Evolutionary conservation across 2,329 filamentous ascomycete genomes (phyloP).

Genomic region (Escovopsis sp.): DNA sequence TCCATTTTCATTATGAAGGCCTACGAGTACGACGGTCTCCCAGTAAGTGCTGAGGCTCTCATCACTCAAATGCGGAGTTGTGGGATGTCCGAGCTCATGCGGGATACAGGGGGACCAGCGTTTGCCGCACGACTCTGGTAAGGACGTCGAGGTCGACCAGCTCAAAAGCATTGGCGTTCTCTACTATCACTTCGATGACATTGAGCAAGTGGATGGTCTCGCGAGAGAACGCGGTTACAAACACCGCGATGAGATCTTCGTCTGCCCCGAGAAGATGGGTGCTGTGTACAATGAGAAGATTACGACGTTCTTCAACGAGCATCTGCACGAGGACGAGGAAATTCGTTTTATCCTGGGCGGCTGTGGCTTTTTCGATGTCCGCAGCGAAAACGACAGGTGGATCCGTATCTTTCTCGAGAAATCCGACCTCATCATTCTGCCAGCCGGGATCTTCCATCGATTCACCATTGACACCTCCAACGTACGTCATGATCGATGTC

Average conservation of each 20-base stretch:
- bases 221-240: slow-evolving; percentile 68
- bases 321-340: slow-evolving; percentile 96
- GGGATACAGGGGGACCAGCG: slow-evolving; percentile 72
- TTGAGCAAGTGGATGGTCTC: slow-evolving; percentile 56
- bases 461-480: slow-evolving; percentile 91
- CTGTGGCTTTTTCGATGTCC: slow-evolving; percentile 83
- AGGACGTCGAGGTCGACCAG: slow-evolving; percentile 45
- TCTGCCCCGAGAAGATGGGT: slow-evolving; percentile 76
- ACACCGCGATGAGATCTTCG: slow-evolving; percentile 85
- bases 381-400: slow-evolving; percentile 73
- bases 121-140: slow-evolving; percentile 73
- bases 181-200: slow-evolving; percentile 52
- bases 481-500: slow-evolving; percentile 35
- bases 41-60: slow-evolving; percentile 23
- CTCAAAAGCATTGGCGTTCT: slow-evolving; percentile 65
- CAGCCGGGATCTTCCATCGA: slow-evolving; percentile 89
- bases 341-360: slow-evolving; percentile 88
- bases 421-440: slow-evolving; percentile 81
- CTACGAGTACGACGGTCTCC: slow-evolving; percentile 40
- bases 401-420: slow-evolving; percentile 73
- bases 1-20: slow-evolving; percentile 30
- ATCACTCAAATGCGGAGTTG: too few relatives aligned
- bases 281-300: slow-evolving; percentile 85
- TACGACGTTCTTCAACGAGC: slow-evolving; percentile 84
- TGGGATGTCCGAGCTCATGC: too few relatives aligned